phyloP scores from a whole-genome alignment of 208 protist genomes.

The Crithidia fasciculata region DNA sequence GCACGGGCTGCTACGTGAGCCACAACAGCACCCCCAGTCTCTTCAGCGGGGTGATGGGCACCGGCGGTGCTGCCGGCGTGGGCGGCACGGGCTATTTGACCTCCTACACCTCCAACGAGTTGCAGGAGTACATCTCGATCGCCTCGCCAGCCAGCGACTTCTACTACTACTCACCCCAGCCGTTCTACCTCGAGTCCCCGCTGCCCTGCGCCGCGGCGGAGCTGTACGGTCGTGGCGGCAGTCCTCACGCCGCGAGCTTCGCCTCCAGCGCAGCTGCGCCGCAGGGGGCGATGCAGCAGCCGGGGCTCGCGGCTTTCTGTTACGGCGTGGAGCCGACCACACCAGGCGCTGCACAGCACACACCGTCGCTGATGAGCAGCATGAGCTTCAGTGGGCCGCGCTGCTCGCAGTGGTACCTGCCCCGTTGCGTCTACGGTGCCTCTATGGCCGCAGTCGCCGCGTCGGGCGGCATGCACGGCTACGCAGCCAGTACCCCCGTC shows the following conservation, averaged over 20 bases:
- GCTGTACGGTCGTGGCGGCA: slow-evolving; percentile 15
- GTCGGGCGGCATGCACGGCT: neutral
- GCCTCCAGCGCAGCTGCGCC: neutral
- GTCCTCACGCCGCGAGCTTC: neutral
- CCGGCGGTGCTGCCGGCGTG: neutral
- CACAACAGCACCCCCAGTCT: slow-evolving; percentile 19
- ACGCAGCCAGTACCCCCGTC: slow-evolving; percentile 4
- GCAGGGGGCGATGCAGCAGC: no score
- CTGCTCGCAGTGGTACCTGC: slow-evolving; percentile 40
- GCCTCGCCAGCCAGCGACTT: slow-evolving; percentile 18
- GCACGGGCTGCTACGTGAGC: slow-evolving; percentile 11
- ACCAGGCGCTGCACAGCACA: neutral
- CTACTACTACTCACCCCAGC: slow-evolving; percentile 20
- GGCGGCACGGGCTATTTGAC: neutral
- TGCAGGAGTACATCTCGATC: slow-evolving; percentile 27
- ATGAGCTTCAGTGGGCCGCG: slow-evolving; percentile 25
- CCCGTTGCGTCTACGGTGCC: slow-evolving; percentile 20
- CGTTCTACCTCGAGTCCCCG: slow-evolving; percentile 27
- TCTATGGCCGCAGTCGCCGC: neutral
- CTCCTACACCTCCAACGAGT: slow-evolving; percentile 13
- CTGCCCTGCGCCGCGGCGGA: slow-evolving; percentile 20
- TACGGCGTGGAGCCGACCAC: neutral
- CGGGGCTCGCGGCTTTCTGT: neutral
- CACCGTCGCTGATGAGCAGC: slow-evolving; percentile 27
- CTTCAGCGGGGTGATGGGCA: neutral